These are phyloP conservation scores for Cyamopsis tetragonoloba DNA, from an alignment of 306 rosid species.

Conservation along the genomic window DNA sequence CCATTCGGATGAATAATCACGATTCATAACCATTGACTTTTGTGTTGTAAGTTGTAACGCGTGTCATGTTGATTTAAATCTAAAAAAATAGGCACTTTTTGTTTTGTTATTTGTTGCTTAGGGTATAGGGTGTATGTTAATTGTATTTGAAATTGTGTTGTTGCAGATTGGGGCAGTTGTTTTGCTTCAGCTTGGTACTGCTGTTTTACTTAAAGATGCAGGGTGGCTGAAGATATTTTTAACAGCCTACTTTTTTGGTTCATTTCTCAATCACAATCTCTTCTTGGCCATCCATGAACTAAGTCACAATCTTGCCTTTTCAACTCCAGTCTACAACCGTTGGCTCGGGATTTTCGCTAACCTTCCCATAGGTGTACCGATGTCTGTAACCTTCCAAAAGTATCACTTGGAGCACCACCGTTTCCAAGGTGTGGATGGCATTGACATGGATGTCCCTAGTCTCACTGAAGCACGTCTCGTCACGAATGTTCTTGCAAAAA, in stretches of 20 bases:
- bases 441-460: conserved; percentile 92
- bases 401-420: conserved; percentile 95
- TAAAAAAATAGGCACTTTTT: too few relatives aligned
- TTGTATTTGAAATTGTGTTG: conserved; percentile 22
- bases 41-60: too few relatives aligned
- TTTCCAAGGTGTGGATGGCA: conserved; percentile 88
- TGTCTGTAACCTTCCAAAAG: conserved; percentile 93
- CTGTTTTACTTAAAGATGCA: conserved; percentile 50
- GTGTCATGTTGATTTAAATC: too few relatives aligned
- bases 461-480: conserved; percentile 67
- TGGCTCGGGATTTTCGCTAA: conserved; percentile 91
- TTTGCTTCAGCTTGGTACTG: conserved; percentile 84
- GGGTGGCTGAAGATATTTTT: conserved; percentile 77
- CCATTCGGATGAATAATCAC: too few relatives aligned
- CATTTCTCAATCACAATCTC: conserved; percentile 93
- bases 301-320: conserved; percentile 95
- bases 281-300: conserved; percentile 95
- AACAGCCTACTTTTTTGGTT: conserved; percentile 82
- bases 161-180: conserved; percentile 72
- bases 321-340: conserved; percentile 66
- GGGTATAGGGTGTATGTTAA: neutral
- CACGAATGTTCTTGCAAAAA: conserved; percentile 49
- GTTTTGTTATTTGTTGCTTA: neutral
- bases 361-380: conserved; percentile 91
- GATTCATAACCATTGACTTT: too few relatives aligned